phyloP scores from a whole-genome alignment of 139 green algal genomes.

The Zygnema cylindricum region DNA sequence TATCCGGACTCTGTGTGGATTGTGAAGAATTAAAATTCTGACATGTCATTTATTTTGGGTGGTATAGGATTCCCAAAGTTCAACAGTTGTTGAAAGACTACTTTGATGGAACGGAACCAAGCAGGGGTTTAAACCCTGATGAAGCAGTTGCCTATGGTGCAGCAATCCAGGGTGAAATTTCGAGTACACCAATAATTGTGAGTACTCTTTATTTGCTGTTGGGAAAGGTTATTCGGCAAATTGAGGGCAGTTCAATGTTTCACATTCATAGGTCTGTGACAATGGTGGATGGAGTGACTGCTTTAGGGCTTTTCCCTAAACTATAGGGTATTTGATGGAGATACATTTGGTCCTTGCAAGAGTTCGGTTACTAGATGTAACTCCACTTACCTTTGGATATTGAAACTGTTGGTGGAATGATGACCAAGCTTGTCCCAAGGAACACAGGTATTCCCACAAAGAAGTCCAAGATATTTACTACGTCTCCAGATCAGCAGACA shows the following conservation, averaged over 20 bases:
- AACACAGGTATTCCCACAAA: conserved; percentile 90
- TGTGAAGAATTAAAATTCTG: neutral
- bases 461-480: conserved; percentile 98
- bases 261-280: too few species aligned
- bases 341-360: conserved; percentile 67
- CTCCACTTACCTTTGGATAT: conserved; percentile 72
- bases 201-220: neutral
- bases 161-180: conserved; percentile 80
- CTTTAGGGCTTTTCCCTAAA: neutral
- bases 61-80: conserved; percentile 71
- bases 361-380: conserved; percentile 78
- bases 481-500: conserved; percentile 95
- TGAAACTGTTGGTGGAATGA: conserved; percentile 71
- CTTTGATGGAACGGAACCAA: conserved; percentile 75
- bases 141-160: conserved; percentile 73
- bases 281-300: neutral
- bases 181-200: conserved; percentile 74
- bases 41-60: neutral
- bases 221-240: too few species aligned
- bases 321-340: neutral
- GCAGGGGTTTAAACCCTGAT: conserved; percentile 75
- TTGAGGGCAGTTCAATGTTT: too few species aligned
- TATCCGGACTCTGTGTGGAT: neutral
- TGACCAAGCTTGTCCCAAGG: conserved; percentile 73
- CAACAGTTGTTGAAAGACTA: conserved; percentile 91